A percentile compares a stretch with the other conserved stretches of the same genome.
These are phyloP conservation scores for Leccinum longicurvipes DNA, from an alignment of 768 basidiomycete species.

Conservation along the genomic window DNA sequence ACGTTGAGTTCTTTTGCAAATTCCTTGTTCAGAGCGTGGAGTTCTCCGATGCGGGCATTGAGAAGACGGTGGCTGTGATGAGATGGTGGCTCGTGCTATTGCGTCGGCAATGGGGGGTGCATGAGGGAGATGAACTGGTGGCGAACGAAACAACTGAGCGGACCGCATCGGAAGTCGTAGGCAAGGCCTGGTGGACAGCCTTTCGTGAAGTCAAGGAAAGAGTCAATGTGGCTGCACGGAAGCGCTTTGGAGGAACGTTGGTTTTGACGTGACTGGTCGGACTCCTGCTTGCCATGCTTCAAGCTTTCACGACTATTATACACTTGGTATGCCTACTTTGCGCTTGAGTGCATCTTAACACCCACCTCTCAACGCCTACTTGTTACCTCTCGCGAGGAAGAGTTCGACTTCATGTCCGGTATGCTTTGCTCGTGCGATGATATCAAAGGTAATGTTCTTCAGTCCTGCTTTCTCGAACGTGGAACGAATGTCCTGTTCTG, in stretches of 20 bases:
- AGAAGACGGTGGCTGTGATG: constrained; percentile 66
- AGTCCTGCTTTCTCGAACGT: constrained; percentile 57
- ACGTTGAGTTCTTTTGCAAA: constrained; percentile 71
- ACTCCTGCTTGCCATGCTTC: neutral
- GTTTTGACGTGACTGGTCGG: constrained; percentile 46
- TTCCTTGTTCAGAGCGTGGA: constrained; percentile 71
- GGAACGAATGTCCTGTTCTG: constrained; percentile 43
- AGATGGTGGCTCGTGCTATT: constrained; percentile 81
- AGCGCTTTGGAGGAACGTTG: constrained; percentile 70
- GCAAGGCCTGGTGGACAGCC: constrained; percentile 77
- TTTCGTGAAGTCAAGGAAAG: constrained; percentile 66
- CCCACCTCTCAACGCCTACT: constrained; percentile 13
- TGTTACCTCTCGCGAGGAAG: constrained; percentile 58
- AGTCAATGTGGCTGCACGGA: constrained; percentile 62
- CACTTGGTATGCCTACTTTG: neutral
- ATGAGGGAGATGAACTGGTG: constrained; percentile 42
- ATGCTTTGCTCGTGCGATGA: constrained; percentile 30
- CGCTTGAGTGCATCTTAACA: neutral
- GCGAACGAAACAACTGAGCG: constrained; percentile 30
- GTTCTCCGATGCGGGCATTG: constrained; percentile 63
- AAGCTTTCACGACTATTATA: neutral
- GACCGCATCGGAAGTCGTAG: constrained; percentile 43
- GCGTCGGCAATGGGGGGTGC: constrained; percentile 57
- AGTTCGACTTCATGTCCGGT: constrained; percentile 36
- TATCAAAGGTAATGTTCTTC: constrained; percentile 39